These are phyloP conservation scores for Heterobasidion parviporum DNA, from an alignment of 1,284 basidiomycete genomes.

Conservation along the genomic window DNA sequence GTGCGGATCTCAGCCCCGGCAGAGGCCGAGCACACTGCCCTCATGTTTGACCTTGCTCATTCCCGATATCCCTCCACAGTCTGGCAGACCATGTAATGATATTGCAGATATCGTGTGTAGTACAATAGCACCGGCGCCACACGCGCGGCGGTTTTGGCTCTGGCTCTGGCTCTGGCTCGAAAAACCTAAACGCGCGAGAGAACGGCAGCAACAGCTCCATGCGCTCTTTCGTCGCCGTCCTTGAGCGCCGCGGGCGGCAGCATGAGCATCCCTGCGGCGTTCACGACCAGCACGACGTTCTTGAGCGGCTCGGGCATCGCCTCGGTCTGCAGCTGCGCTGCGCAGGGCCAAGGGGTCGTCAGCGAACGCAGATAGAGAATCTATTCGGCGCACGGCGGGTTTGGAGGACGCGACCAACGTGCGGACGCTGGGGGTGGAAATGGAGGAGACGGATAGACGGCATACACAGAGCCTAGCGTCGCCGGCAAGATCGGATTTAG, in stretches of 20 bases:
- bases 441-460: conserved; percentile 8
- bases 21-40: no score
- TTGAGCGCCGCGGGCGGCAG: conserved; percentile 38
- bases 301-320: conserved; percentile 95
- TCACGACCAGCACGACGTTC: conserved; percentile 95
- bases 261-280: conserved; percentile 76
- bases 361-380: not conserved
- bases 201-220: conserved; percentile 87
- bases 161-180: conserved; percentile 30
- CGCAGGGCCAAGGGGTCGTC: not conserved
- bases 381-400: conserved; percentile 16
- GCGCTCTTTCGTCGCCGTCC: conserved; percentile 67
- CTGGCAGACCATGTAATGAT: no score
- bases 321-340: conserved; percentile 56
- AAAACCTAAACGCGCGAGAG: conserved; percentile 74
- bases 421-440: conserved; percentile 11
- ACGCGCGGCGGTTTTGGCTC: conserved; percentile 4
- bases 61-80: no score
- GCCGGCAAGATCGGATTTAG: conserved; percentile 28
- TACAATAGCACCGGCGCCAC: no score
- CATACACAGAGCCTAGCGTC: conserved; percentile 5
- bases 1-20: no score
- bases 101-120: no score
- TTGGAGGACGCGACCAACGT: conserved; percentile 19
- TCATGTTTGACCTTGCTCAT: no score